Base-by-base conservation (phyloP, 768 basidiomycete species). In the Russula sp. region DNA sequence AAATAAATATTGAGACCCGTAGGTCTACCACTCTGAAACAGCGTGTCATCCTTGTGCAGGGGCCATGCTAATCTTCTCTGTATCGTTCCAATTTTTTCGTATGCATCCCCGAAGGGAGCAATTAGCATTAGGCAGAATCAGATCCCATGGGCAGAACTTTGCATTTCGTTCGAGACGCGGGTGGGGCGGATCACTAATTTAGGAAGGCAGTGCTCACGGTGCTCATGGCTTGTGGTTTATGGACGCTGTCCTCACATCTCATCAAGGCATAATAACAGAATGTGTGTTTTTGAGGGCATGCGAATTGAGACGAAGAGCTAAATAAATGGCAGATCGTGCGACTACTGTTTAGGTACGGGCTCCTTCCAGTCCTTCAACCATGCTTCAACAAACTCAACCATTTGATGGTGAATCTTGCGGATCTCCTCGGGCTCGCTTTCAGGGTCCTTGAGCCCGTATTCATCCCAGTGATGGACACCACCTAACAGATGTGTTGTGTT, bases 51-150 rank as follows among this genome's bases (percentile, higher is more conserved):
- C 94, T 95, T 97, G 93, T 95, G 93, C 93, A 96, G 93, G 94
- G 93, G 93, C 93, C 90, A 96, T 96, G 93, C 93, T 95, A 94
- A 96, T 94, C 93, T 95, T 95, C 93, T 96, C 92, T 93, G 93
- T 94, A 95, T 94, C 90, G 91, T 94, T 94, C 90, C 92, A 93
- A 93, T 90, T 91, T 93, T 93, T 89, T 88, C 86, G 85, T 90
- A 87, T 90, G 89, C 85, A 87, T 87, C 88, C 85, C 86, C 85
- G 84, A 87, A 87, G 85, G 85, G 86, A 61, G 63, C 59, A 50
- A 56, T 64, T 5, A 1, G 18, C 16, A 13, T 25, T 52, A 3
- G 10, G 41, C 32, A 11, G 16, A 11, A 10, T 36, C 29, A n/a
- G 14, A 8, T 39, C 2, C 11, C 35, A 34, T 13, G 14, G 3